Evolutionary conservation across 169 alveolate genomes (phyloP).

Genomic region (Theileria parva): DNA sequence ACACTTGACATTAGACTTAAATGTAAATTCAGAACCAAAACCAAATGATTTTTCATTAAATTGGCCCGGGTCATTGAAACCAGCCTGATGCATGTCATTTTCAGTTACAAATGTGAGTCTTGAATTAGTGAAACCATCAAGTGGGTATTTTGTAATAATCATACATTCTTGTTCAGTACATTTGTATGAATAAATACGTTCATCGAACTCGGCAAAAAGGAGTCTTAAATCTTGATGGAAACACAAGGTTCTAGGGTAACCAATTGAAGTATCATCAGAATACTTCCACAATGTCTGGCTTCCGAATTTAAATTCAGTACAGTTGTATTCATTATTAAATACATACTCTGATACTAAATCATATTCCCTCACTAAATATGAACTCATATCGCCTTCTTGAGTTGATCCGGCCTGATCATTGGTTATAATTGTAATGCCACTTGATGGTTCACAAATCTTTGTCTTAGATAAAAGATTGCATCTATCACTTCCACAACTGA

Average conservation of each 20-base stretch:
- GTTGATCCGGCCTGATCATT: background rate
- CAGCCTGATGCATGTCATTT: background rate
- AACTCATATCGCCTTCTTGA: background rate
- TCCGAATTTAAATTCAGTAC: constrained; percentile 1
- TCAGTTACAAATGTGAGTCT: constrained; percentile 1
- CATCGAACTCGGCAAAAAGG: background rate
- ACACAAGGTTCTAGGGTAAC: constrained; percentile 4
- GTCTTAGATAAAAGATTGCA: background rate
- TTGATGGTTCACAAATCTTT: background rate
- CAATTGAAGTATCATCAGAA: background rate
- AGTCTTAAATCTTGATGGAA: background rate
- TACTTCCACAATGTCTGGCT: background rate
- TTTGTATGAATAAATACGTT: background rate
- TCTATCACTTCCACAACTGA: background rate
- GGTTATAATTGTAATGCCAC: background rate
- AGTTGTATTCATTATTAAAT: background rate
- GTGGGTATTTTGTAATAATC: background rate
- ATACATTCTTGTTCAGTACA: background rate
- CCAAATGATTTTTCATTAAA: background rate
- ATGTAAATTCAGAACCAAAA: background rate
- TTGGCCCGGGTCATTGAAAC: background rate
- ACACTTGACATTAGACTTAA: background rate
- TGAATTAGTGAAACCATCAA: background rate
- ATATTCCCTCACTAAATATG: background rate
- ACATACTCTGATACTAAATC: background rate